phyloP scores from a whole-genome alignment of 225 moss, liverwort and hornwort species.

The Neckera pumila region DNA sequence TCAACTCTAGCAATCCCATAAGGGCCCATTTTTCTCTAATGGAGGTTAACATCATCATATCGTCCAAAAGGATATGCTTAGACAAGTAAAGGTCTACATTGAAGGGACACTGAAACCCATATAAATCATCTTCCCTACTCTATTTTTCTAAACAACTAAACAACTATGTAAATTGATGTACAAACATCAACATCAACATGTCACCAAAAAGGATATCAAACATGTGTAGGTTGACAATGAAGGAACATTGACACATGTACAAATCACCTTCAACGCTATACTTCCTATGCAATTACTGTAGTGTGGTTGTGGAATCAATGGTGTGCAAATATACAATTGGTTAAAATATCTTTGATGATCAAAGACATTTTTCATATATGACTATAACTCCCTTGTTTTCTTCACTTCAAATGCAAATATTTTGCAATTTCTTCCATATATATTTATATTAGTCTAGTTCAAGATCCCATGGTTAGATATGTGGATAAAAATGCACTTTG shows the following conservation, averaged over 20 bases:
- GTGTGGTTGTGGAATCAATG: background rate
- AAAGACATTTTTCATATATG: no score
- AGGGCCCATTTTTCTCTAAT: no score
- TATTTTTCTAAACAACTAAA: background rate
- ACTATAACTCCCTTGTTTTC: background rate
- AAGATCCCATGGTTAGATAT: background rate
- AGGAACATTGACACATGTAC: no score
- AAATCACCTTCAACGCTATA: background rate
- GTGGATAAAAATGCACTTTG: background rate
- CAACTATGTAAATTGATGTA: background rate
- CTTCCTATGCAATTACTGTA: background rate
- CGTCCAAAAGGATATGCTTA: background rate
- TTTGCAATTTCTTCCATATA: background rate
- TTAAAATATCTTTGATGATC: no score
- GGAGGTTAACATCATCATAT: background rate
- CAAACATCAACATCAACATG: background rate
- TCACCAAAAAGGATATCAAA: background rate
- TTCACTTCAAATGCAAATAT: background rate
- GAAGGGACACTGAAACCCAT: background rate
- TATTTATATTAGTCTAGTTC: background rate
- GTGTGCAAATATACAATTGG: no score
- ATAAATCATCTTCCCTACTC: background rate
- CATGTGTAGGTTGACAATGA: no score
- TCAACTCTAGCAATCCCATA: no score
- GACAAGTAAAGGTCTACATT: background rate